These are phyloP conservation scores for Globisporangium mamillatum DNA, from an alignment of 352 stramenopile genomes.

Conservation along the genomic window DNA sequence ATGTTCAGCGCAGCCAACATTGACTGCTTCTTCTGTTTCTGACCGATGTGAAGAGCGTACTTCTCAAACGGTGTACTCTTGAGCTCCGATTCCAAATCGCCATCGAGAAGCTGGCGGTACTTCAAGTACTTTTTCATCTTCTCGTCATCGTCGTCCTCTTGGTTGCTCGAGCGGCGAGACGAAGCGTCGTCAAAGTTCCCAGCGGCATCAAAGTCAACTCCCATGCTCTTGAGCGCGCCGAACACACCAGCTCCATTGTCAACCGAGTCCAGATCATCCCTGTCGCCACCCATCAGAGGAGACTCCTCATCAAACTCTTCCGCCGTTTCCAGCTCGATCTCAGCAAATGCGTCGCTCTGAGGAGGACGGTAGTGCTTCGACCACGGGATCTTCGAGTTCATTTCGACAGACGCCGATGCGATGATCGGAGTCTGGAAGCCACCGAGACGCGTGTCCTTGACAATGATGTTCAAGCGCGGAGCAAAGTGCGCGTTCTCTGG, in stretches of 20 bases:
- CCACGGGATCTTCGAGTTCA: constrained; percentile 83
- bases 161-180: constrained; percentile 50
- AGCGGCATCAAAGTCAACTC: constrained; percentile 70
- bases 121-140: constrained; percentile 78
- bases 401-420: constrained; percentile 80
- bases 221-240: constrained; percentile 82
- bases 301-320: constrained; percentile 57
- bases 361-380: constrained; percentile 70
- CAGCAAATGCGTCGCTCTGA: constrained; percentile 59
- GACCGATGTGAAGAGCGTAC: constrained; percentile 79
- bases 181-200: constrained; percentile 52
- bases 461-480: constrained; percentile 86
- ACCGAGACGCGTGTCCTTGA: constrained; percentile 86
- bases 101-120: constrained; percentile 65
- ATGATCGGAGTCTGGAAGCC: constrained; percentile 85
- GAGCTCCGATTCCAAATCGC: constrained; percentile 66
- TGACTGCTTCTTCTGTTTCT: constrained; percentile 73
- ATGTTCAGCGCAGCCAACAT: constrained; percentile 62
- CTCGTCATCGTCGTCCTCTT: constrained; percentile 57
- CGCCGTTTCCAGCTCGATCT: constrained; percentile 64
- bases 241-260: constrained; percentile 86
- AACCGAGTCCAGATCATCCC: constrained; percentile 33
- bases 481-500: constrained; percentile 87
- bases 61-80: constrained; percentile 89
- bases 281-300: constrained; percentile 37